These are phyloP conservation scores for Mucor sp. DNA, from an alignment of 371 early-diverging fungal species.

Conservation along the genomic window DNA sequence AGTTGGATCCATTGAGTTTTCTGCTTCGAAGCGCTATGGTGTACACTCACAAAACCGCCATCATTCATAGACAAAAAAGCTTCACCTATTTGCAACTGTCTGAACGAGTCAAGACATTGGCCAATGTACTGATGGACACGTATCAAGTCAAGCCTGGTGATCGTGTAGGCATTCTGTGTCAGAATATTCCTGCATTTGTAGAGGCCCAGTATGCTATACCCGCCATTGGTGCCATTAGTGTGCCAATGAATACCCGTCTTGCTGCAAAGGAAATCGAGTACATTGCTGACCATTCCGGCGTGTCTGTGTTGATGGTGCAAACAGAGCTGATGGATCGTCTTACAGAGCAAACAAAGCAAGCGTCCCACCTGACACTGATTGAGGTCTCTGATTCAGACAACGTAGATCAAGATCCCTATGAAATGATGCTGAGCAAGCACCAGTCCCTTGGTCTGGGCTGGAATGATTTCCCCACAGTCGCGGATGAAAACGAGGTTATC, in stretches of 20 bases:
- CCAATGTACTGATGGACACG: conserved; percentile 37
- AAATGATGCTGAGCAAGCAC: conserved; percentile 39
- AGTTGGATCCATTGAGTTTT: conserved; percentile 54
- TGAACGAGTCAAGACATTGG: conserved; percentile 45
- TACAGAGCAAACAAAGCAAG: not conserved
- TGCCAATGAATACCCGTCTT: conserved; percentile 69
- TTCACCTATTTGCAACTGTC: conserved; percentile 48
- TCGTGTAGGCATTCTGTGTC: conserved; percentile 62
- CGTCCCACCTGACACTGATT: conserved; percentile 15
- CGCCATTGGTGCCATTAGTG: conserved; percentile 58
- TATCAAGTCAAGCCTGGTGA: conserved; percentile 34
- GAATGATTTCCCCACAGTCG: conserved; percentile 51
- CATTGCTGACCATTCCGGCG: conserved; percentile 59
- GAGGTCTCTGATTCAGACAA: conserved; percentile 23
- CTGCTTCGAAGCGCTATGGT: conserved; percentile 56
- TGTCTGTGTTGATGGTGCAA: conserved; percentile 59
- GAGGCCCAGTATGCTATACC: conserved; percentile 72
- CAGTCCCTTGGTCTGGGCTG: conserved; percentile 24
- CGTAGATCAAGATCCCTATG: conserved; percentile 49
- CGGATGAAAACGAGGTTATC: conserved; percentile 56
- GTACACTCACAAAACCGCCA: conserved; percentile 50
- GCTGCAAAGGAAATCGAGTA: conserved; percentile 63
- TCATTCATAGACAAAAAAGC: conserved; percentile 40
- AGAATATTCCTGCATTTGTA: conserved; percentile 62
- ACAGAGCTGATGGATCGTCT: conserved; percentile 35